These are phyloP conservation scores for Oehlia diaphana DNA, from an alignment of 192 early-diverging fungal genomes.

Conservation along the genomic window DNA sequence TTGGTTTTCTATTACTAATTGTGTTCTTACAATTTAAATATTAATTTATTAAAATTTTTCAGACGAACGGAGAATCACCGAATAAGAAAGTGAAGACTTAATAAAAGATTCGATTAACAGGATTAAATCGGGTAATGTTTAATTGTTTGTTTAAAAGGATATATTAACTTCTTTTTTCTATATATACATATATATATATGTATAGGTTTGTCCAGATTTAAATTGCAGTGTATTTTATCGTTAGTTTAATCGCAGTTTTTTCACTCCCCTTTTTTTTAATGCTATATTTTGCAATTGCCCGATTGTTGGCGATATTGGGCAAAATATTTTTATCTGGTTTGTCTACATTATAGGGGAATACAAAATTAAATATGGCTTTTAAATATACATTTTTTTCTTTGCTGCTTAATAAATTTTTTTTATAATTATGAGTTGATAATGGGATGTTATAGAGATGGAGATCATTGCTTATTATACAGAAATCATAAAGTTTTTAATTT, in stretches of 20 bases:
- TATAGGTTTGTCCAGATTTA: neutral
- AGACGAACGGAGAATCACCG: conserved; percentile 2
- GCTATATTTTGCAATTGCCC: neutral
- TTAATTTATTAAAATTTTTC: neutral
- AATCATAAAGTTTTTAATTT: neutral
- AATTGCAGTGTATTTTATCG: neutral
- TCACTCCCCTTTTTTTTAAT: neutral
- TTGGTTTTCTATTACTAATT: neutral
- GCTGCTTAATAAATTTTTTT: neutral
- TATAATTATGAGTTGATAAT: neutral
- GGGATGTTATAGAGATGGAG: too few species aligned
- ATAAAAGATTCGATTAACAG: neutral
- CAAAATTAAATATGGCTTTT: neutral
- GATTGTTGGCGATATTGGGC: neutral
- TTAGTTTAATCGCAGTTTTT: neutral
- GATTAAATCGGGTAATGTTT: neutral
- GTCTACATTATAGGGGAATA: neutral
- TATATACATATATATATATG: too few species aligned
- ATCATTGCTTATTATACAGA: too few species aligned
- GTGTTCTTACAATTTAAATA: neutral
- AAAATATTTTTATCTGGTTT: neutral
- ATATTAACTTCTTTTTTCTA: neutral
- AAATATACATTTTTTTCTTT: neutral
- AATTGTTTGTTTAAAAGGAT: neutral
- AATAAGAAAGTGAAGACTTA: conserved; percentile 25